Evolutionary conservation across 2,329 filamentous ascomycete genomes (phyloP).

Genomic region (Arthrobotrys musiformis): DNA sequence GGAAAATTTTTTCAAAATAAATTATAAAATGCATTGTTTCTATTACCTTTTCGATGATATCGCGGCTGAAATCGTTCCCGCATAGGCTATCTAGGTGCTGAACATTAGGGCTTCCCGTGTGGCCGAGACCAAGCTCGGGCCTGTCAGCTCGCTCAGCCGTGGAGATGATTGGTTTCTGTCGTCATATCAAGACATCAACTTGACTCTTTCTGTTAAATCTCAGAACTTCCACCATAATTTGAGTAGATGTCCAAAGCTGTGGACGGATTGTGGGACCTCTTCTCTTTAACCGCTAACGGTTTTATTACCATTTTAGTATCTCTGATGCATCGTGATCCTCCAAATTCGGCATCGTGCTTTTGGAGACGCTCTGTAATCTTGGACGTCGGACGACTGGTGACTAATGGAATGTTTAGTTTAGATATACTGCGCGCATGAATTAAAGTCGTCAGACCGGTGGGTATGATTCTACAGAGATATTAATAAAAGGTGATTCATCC

Average conservation of each 20-base stretch:
- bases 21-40: neutral
- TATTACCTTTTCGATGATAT: neutral
- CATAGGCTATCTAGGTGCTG: neutral
- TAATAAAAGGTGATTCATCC: constrained; percentile 10
- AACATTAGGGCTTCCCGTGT: neutral
- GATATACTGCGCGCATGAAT: neutral
- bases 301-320: neutral
- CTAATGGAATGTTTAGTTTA: neutral
- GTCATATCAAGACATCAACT: neutral
- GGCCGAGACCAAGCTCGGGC: neutral
- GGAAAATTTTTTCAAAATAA: neutral
- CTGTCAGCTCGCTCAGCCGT: constrained; percentile 27
- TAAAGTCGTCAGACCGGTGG: neutral
- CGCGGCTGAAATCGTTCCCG: neutral
- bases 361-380: constrained; percentile 2
- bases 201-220: neutral
- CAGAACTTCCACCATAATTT: neutral
- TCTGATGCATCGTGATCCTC: constrained; percentile 14
- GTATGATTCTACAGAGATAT: neutral
- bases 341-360: constrained; percentile 4
- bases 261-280: neutral
- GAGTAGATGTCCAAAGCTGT: neutral
- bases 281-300: neutral
- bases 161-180: neutral
- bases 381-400: neutral